Conservation (phyloP, 2,329 filamentous ascomycete species). For the Scopulariopsis brevicaulis region DNA sequence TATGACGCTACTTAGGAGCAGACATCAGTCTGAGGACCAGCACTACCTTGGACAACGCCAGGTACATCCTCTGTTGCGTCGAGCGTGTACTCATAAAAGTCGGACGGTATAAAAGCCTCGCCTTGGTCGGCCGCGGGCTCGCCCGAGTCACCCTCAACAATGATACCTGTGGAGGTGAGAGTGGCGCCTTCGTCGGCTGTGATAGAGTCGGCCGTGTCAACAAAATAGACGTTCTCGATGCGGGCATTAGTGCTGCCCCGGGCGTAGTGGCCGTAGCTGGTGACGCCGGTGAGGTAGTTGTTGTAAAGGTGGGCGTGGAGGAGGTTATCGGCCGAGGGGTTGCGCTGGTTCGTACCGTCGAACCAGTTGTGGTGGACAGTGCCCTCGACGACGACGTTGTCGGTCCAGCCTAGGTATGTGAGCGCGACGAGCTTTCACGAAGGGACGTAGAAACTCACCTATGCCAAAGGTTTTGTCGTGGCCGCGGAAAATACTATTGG, state of each 20-base stretch:
- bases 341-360: constrained; percentile 13
- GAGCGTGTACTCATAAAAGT: constrained; percentile 9
- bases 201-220: constrained; percentile 12
- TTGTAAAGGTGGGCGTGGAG: constrained; percentile 15
- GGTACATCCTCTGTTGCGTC: constrained; percentile 12
- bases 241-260: constrained; percentile 12
- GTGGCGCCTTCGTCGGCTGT: constrained; percentile 8
- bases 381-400: constrained; percentile 12
- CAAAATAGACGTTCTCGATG: constrained; percentile 15
- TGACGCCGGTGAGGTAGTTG: constrained; percentile 13
- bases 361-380: constrained; percentile 15
- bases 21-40: constrained; percentile 13
- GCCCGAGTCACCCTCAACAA: constrained; percentile 8
- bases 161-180: constrained; percentile 7
- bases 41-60: constrained; percentile 9
- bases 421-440: not conserved
- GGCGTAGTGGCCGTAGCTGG: constrained; percentile 14
- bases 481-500: constrained; percentile 13
- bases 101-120: constrained; percentile 6
- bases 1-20: constrained; percentile 6
- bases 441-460: constrained; percentile 6
- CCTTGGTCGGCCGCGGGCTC: constrained; percentile 6
- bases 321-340: constrained; percentile 14
- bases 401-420: constrained; percentile 12
- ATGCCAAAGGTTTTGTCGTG: constrained; percentile 16